Conservation (phyloP, 495 filamentous ascomycete genomes). For the Extremus antarcticus region DNA sequence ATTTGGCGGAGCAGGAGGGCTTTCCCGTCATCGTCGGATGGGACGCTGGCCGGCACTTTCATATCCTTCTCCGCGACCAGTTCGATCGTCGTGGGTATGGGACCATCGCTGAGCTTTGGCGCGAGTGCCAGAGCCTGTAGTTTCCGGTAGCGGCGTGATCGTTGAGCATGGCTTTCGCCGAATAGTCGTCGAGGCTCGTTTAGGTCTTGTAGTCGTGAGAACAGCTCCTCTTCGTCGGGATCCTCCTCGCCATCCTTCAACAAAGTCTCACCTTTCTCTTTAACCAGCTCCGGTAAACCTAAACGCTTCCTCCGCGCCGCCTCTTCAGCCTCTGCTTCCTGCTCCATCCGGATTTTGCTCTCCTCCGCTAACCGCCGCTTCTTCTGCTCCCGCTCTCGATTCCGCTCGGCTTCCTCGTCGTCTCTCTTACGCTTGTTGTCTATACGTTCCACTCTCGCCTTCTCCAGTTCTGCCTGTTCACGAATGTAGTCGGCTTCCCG, state of each 20-base stretch:
- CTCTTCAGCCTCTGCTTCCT: conserved; percentile 51
- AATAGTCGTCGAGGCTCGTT: conserved; percentile 68
- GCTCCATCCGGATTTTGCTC: conserved; percentile 53
- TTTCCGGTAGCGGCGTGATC: conserved; percentile 57
- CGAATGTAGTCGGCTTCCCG: conserved; percentile 70
- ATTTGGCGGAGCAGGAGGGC: conserved; percentile 74
- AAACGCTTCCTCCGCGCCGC: conserved; percentile 42
- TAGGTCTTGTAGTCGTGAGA: conserved; percentile 53
- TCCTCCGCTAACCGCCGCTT: conserved; percentile 71
- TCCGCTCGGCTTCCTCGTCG: conserved; percentile 65
- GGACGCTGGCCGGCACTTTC: conserved; percentile 58
- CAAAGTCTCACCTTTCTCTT: conserved; percentile 30
- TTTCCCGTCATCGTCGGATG: conserved; percentile 37
- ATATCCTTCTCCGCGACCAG: conserved; percentile 75
- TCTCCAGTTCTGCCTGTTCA: conserved; percentile 60
- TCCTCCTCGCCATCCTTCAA: conserved; percentile 46
- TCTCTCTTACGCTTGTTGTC: conserved; percentile 79
- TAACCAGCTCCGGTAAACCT: conserved; percentile 64
- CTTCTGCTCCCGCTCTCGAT: conserved; percentile 65
- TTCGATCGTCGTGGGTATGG: conserved; percentile 60
- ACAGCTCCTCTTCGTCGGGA: conserved; percentile 61
- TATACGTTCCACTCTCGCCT: conserved; percentile 53
- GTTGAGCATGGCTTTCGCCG: conserved; percentile 63
- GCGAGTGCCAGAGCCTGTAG: conserved; percentile 37
- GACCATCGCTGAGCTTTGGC: conserved; percentile 37